Conservation (phyloP, 2,329 filamentous ascomycete species). For the Aspergillus pseudoviridinutans region DNA sequence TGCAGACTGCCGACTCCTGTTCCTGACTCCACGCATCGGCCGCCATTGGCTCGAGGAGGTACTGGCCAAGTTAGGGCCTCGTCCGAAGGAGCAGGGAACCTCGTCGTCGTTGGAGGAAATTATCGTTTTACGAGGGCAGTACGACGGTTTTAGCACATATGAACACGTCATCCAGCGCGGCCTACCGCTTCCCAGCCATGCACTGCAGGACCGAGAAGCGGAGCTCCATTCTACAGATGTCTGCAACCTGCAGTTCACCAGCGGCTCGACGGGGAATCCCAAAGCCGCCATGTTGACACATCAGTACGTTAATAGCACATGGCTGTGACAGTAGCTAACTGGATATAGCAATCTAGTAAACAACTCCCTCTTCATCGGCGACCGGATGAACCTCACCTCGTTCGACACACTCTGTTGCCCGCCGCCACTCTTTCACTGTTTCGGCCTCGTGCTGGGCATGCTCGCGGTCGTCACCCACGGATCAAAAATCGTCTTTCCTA, state of each 20-base stretch:
- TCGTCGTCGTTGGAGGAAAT: slow-evolving; percentile 46
- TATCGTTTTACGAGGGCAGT: slow-evolving; percentile 57
- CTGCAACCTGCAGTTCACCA: slow-evolving; percentile 71
- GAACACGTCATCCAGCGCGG: slow-evolving; percentile 54
- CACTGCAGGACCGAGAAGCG: slow-evolving; percentile 51
- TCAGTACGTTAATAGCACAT: slow-evolving; percentile 44
- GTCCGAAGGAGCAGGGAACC: slow-evolving; percentile 27
- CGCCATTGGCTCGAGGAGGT: slow-evolving; percentile 60
- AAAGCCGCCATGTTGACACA: slow-evolving; percentile 74
- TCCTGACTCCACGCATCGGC: slow-evolving; percentile 67
- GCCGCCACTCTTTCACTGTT: slow-evolving; percentile 81
- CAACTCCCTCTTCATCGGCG: slow-evolving; percentile 67
- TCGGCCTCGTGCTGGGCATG: slow-evolving; percentile 73
- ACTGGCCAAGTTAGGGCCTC: slow-evolving; percentile 49
- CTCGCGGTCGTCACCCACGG: slow-evolving; percentile 71
- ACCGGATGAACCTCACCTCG: slow-evolving; percentile 66
- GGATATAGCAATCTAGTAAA: slow-evolving; percentile 47
- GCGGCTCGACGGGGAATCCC: slow-evolving; percentile 68
- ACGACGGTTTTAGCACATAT: slow-evolving; percentile 57
- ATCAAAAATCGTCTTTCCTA: slow-evolving; percentile 70
- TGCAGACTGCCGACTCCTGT: slow-evolving; percentile 66
- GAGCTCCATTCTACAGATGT: slow-evolving; percentile 62
- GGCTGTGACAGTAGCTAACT: background rate
- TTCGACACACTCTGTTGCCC: slow-evolving; percentile 73
- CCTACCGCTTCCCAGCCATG: slow-evolving; percentile 45